Evolutionary conservation across 2,329 filamentous ascomycete genomes (phyloP), one percentile per base, ranked within the genome.

Genomic region (Clonostachys byssicola): DNA sequence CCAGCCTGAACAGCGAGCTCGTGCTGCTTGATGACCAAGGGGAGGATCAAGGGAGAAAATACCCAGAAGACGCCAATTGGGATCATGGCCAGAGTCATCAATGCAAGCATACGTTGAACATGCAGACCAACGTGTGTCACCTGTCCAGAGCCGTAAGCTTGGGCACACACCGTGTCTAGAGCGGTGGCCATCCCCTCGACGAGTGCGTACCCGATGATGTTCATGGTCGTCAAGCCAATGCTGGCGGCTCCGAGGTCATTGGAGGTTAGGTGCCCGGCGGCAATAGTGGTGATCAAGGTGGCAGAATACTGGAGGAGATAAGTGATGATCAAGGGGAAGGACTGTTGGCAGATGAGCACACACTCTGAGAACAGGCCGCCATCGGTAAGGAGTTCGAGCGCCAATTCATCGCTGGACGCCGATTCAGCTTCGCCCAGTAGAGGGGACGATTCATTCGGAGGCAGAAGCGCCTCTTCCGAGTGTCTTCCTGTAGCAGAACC

Each of bases 301-400:
- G 75, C 76, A 7, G 68, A 75, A 53, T 79, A 80, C 51, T 80
- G 74, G 6, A 80, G 63, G 1, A 80, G 57, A 50, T 78, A 80
- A 1, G 76, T 80, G n/a, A 71, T 61, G 44, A 75, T 71, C 16
- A 80, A 61, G 7, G 77, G 76, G 2, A 71, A 48, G 1, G 73
- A 75, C 23, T 30, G 23, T 10, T 10, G 23, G 23, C 23, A 30
- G 23, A 30, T 30, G 23, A 30, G 23, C 23, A 30, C 23, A 30
- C 23, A 30, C 23, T 30, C 23, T 30, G 23, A 30, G 23, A 30
- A 30, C 23, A 10, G 23, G 23, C 23, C 23, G 23, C 23, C 23
- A 30, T 30, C 23, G 23, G 23, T 3, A 30, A 30, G 23, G 9
- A 30, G 23, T 30, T 30, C 23, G 23, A 9, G 23, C 23, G 23